phyloP scores from a whole-genome alignment of 345 rosid genomes.

The Luvunga scandens region DNA sequence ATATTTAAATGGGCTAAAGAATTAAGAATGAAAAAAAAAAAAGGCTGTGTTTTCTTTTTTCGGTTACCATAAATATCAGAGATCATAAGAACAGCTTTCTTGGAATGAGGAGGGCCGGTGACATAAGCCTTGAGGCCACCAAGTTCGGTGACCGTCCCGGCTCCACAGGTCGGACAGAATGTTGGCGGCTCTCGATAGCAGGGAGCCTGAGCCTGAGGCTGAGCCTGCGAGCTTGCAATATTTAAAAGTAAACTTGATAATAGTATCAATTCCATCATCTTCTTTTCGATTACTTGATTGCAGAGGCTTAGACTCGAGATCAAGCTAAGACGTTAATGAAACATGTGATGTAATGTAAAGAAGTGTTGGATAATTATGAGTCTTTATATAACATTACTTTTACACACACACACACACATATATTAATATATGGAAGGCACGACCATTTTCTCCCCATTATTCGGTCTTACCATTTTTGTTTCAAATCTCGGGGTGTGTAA shows the following conservation, averaged over 20 bases:
- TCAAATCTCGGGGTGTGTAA: too few species aligned
- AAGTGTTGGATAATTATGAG: too few species aligned
- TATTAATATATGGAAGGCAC: too few species aligned
- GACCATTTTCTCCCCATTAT: too few species aligned
- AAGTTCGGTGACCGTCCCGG: conserved; percentile 55
- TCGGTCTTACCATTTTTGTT: too few species aligned
- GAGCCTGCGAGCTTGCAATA: conserved; percentile 58
- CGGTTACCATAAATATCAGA: conserved; percentile 55
- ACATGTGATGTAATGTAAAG: too few species aligned
- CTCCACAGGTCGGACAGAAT: conserved; percentile 45
- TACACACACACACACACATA: too few species aligned
- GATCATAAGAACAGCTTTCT: conserved; percentile 55
- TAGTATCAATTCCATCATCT: not conserved
- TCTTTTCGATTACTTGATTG: not conserved
- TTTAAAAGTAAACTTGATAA: not conserved
- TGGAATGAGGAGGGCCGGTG: conserved; percentile 59
- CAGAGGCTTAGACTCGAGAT: not conserved
- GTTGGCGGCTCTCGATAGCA: conserved; percentile 76
- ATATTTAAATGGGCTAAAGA: not conserved
- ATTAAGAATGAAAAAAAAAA: not conserved
- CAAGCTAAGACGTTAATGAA: too few species aligned
- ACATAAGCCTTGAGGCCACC: conserved; percentile 70
- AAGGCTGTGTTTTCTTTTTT: not conserved
- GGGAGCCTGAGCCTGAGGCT: not conserved
- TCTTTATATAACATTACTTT: too few species aligned